Base-by-base conservation (phyloP, 1,139 yeast species). In the Blastobotrys petasosporus region DNA sequence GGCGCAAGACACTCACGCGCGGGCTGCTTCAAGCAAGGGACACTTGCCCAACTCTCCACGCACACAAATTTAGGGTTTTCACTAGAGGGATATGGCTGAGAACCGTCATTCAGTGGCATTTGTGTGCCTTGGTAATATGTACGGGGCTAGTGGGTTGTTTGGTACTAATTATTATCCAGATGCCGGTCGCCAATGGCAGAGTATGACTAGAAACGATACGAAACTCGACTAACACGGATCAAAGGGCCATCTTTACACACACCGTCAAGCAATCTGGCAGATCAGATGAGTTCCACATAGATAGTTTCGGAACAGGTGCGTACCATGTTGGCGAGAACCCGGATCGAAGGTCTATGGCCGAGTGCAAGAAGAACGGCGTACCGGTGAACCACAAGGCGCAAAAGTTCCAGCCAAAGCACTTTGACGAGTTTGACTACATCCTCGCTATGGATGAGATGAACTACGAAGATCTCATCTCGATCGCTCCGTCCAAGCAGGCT, bases 161-260 rank as follows among this genome's bases (percentile, higher is more conserved):
- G 40, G n/a, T n/a, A 13, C 37, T 42, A 37, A 42, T 34, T 31
- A 55, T 12, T 15, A 15, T 4, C 7, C 42, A 80, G 85, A 38
- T 90, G 98, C 61, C 92, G 97, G 45, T 88, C 97, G 1, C 97
- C 97, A 9, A 90, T 90, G 97, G 97, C 98, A 0, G 97, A 90
- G 68, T 64, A 54, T 42, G 67, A 52, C 12, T 6, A 13, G 15
- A n/a, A n/a, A 15, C 6, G 12, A 9, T 16, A 7, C 28, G 20
- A 34, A 23, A 13, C 12, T 29, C 8, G 10, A 20, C 34, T 42
- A 32, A 25, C 36, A 5, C 6, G 9, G 17, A 11, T 15, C 9
- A 15, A 25, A 59, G 62, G 63, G 97, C 96, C 0, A 85, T 88
- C 1, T 87, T 88, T 67, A 72, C 71, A 44, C 80, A 85, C 51